Evolutionary conservation across 1,284 basidiomycete genomes (phyloP).

Genomic region (Macrocystidia cucumis): DNA sequence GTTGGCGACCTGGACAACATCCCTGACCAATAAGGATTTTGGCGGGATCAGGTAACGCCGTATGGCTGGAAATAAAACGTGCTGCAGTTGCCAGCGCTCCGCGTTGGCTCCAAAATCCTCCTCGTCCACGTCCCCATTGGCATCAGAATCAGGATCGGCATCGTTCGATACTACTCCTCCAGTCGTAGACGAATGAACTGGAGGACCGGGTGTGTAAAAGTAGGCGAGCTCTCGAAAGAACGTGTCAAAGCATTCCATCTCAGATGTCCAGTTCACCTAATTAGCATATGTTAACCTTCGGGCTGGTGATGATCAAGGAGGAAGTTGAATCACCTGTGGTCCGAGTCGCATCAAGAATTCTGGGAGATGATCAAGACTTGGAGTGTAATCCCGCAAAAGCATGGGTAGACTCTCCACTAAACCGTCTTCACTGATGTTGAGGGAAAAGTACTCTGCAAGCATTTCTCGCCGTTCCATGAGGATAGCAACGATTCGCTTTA

Average conservation of each 20-base stretch:
- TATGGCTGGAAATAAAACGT: conserved; percentile 81
- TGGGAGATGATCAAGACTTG: conserved; percentile 82
- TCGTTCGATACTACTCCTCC: too few relatives aligned
- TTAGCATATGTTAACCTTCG: conserved; percentile 3
- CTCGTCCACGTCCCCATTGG: too few relatives aligned
- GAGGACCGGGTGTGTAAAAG: conserved; percentile 74
- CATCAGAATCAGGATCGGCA: too few relatives aligned
- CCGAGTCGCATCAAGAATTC: conserved; percentile 82
- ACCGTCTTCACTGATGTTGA: conserved; percentile 62
- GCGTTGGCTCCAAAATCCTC: conserved; percentile 39
- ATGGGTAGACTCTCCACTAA: conserved; percentile 72
- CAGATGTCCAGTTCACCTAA: conserved; percentile 84
- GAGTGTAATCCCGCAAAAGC: conserved; percentile 78
- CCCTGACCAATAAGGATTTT: conserved; percentile 59
- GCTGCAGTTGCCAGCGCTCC: conserved; percentile 79
- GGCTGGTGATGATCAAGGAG: too few relatives aligned
- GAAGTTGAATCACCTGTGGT: conserved; percentile 51
- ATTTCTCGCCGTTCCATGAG: conserved; percentile 67
- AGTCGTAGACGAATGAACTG: conserved; percentile 15
- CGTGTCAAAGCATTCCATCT: conserved; percentile 79
- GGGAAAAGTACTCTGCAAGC: conserved; percentile 89
- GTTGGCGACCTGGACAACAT: conserved; percentile 82
- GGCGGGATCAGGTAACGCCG: conserved; percentile 69
- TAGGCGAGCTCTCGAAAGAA: conserved; percentile 87
- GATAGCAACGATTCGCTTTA: conserved; percentile 52